phyloP scores from a whole-genome alignment of 257 asterid genomes.

The Ilex aquifolium region DNA sequence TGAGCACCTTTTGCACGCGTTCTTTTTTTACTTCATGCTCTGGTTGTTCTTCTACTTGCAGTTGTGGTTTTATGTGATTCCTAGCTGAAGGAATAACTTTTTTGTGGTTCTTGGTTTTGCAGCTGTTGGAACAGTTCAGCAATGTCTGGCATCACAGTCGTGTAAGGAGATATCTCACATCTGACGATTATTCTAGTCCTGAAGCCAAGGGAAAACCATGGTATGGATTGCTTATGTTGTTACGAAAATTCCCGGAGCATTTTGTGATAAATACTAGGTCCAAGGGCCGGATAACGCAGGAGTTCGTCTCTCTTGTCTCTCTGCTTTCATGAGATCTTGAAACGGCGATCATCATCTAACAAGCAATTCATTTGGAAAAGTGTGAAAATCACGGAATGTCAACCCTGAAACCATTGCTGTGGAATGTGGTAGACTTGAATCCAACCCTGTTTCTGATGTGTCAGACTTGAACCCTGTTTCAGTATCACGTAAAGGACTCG shows the following conservation, averaged over 20 bases:
- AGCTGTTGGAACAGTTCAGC: conserved; percentile 72
- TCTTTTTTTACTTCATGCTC: too few relatives aligned
- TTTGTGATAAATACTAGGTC: conserved; percentile 88
- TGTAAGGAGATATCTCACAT: conserved; percentile 73
- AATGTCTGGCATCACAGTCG: conserved; percentile 85
- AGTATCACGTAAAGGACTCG: too few relatives aligned
- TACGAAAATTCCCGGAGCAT: conserved; percentile 87
- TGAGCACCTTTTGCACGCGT: too few relatives aligned
- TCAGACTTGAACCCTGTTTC: too few relatives aligned
- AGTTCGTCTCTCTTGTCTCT: conserved; percentile 90
- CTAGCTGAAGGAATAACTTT: neutral
- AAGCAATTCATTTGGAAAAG: neutral
- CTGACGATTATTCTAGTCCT: conserved; percentile 58
- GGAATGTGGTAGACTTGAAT: too few relatives aligned
- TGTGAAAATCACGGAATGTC: too few relatives aligned
- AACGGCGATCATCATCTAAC: conserved; percentile 1
- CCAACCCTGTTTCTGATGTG: too few relatives aligned
- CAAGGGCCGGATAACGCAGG: conserved; percentile 62
- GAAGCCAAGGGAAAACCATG: conserved; percentile 86
- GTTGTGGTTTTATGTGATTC: neutral
- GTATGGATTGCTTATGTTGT: conserved; percentile 78
- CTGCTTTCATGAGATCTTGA: conserved; percentile 45
- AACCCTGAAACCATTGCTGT: too few relatives aligned
- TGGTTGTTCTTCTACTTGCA: neutral
- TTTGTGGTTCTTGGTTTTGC: conserved; percentile 12